Base-by-base conservation (phyloP, 2,329 filamentous ascomycete genomes). In the Ilyonectria robusta region DNA sequence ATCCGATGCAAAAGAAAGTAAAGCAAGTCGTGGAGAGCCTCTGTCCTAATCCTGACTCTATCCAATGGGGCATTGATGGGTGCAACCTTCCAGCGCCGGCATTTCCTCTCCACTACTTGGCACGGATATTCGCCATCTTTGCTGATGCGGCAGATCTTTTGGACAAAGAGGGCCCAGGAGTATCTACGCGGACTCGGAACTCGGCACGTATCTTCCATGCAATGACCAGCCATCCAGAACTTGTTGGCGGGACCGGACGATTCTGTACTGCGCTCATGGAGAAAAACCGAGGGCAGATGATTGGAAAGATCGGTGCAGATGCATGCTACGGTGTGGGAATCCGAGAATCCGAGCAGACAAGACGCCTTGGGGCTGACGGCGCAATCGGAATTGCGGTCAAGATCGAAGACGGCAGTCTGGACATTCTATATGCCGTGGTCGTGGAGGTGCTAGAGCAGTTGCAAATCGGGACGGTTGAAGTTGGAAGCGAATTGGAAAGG, bases 281-380 rank as follows among this genome's bases (percentile, higher is more conserved):
- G 10, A 73, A 73, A 2, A 86, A 81, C 58, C 48, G 69, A 2
- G 82, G 81, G 0, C 31, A 65, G 0, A 59, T 85, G 0, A 78
- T 85, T 42, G 84, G 85, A 1, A 87, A 87, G 66, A 47, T 86
- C 3, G 85, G 85, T 0, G 84, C 85, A 0, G 84, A 86, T 69
- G 85, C 79, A 0, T 87, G 82, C 54, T 87, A 87, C 69, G 83
- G 79, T 0, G 72, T 86, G 8, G 84, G 80, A 0, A 70, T 86
- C 3, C 76, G 80, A n/a, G 77, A 73, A 8, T 82, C 79, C 1
- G 75, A 80, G 29, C 68, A 78, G 21, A 84, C 83, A 0, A 70
- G 61, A n/a, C 67, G 60, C 1, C 74, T 84, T 3, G 81, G 83
- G 0, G 79, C 77, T 0, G 58, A 77, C 1, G 82, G 81, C 6